Base-by-base conservation (phyloP, 228 moss, liverwort and hornwort species). In the Sphagnum magellanicum region DNA sequence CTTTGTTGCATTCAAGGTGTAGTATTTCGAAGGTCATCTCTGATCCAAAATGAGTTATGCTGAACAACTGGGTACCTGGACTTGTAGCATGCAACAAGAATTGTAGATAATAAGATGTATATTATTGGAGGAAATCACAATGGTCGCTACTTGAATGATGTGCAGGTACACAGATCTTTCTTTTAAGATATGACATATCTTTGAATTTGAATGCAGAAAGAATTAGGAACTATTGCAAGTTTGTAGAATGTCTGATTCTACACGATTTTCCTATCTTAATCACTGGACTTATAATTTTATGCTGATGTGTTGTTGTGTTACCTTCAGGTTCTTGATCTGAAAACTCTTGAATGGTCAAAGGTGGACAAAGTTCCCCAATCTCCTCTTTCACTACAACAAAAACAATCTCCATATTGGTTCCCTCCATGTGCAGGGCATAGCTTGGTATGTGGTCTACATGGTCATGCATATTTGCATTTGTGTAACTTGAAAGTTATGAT, bases 71-170 rank as follows among this genome's bases (percentile, higher is more conserved):
- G 32, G 32, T 32, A 60, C 66, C 4, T 60, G 48, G 60, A 65
- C 10, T 60, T 70, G 74, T 80, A 85, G 87, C 97, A 97, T 76
- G 89, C 93, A 61, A 87, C 97, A 10, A 88, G 88, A 70, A 74
- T 93, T 68, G 88, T 97, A 70, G 93, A 88, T 64, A 84, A 79
- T 48, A 88, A 84, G 77, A 78, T 97, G 71, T 91, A 83, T 82
- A 81, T 97, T 60, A 74, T 91, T 57, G 97, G 93, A 63, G 97
- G 97, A 10, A 97, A 93, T 79, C 90, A 90, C 68, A 97, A 90
- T 67, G 97, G 97, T 69, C 89, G 93, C 63, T 93, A 91, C 86
- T 79, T 97, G 68, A 91, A 78, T 75, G 97, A 97, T 72, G 83
- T 91, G 15, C 97, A 97, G 72, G 90, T 90, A 63, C 53, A 50